phyloP scores from a whole-genome alignment of 2,329 filamentous ascomycete genomes.

The Epicoccum nigrum region DNA sequence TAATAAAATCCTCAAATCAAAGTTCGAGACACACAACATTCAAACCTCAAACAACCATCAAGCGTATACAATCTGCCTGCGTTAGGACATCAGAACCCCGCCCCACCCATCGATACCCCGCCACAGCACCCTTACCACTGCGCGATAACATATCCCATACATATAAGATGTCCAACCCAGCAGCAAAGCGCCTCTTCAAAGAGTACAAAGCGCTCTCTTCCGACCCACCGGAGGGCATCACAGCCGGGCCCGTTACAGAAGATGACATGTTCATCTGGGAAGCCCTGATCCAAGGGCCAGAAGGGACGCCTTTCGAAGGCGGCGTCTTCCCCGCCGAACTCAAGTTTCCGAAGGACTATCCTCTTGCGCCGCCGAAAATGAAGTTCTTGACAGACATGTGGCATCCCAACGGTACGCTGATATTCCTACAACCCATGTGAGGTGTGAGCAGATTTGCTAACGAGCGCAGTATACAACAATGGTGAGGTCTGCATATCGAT shows the following conservation, averaged over 20 bases:
- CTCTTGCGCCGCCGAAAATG: conserved; percentile 84
- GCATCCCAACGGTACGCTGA: conserved; percentile 79
- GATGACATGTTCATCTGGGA: conserved; percentile 98
- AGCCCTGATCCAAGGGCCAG: conserved; percentile 91
- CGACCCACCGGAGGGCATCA: conserved; percentile 97
- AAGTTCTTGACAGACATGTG: conserved; percentile 86
- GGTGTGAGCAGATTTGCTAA: neutral
- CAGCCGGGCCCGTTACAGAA: conserved; percentile 88
- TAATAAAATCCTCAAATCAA: no score
- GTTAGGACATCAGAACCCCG: no score
- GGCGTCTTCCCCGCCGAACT: conserved; percentile 90
- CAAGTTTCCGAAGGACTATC: conserved; percentile 83
- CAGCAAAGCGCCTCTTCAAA: conserved; percentile 82
- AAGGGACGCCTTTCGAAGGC: conserved; percentile 94
- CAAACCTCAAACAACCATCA: no score
- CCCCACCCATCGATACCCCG: neutral
- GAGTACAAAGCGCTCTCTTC: conserved; percentile 95
- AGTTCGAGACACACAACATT: no score
- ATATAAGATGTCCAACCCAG: conserved; percentile 60
- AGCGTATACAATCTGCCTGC: no score
- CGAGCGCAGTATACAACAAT: conserved; percentile 70
- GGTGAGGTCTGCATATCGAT: conserved; percentile 97
- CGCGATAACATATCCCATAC: neutral
- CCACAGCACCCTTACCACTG: neutral
- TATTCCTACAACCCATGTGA: no score